Evolutionary conservation across 306 rosid genomes (phyloP).

Genomic region (Nissolia schottii): DNA sequence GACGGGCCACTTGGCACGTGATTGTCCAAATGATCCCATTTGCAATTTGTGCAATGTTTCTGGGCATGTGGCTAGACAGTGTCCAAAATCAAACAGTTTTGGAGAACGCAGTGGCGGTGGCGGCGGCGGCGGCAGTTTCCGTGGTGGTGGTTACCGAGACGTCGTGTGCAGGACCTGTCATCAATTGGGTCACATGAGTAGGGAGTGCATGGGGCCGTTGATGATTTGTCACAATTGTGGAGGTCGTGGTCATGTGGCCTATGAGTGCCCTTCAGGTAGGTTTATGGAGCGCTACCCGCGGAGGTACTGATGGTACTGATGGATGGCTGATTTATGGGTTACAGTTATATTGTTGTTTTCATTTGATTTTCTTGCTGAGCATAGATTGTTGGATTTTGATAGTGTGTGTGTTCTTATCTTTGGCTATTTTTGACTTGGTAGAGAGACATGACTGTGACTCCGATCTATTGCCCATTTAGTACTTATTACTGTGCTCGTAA

Average conservation of each 20-base stretch:
- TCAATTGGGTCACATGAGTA: constrained; percentile 90
- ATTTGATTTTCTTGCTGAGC: constrained; percentile 1
- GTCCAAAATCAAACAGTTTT: constrained; percentile 62
- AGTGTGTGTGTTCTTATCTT: constrained; percentile 22
- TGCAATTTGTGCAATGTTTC: constrained; percentile 94
- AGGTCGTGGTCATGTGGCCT: constrained; percentile 94
- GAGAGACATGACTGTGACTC: constrained; percentile 22
- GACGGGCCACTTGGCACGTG: constrained; percentile 98
- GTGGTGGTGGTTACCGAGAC: constrained; percentile 56
- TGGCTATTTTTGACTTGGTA: constrained; percentile 18
- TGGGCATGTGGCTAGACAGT: constrained; percentile 90
- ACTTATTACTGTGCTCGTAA: constrained; percentile 26
- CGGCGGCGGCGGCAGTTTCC: constrained; percentile 34
- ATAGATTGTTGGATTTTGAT: constrained; percentile 11
- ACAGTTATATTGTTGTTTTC: not conserved
- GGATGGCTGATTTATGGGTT: constrained; percentile 16
- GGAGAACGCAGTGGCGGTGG: constrained; percentile 58
- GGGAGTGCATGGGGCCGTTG: constrained; percentile 97
- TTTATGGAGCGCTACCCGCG: constrained; percentile 82
- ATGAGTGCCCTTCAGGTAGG: constrained; percentile 96
- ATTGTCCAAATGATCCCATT: constrained; percentile 89
- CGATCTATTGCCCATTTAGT: constrained; percentile 9
- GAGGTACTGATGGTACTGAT: constrained; percentile 80
- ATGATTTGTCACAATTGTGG: constrained; percentile 98
- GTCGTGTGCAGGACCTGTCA: constrained; percentile 89